Evolutionary conservation across 2,329 filamentous ascomycete genomes (phyloP).

Genomic region (Aphanoascus verrucosus): DNA sequence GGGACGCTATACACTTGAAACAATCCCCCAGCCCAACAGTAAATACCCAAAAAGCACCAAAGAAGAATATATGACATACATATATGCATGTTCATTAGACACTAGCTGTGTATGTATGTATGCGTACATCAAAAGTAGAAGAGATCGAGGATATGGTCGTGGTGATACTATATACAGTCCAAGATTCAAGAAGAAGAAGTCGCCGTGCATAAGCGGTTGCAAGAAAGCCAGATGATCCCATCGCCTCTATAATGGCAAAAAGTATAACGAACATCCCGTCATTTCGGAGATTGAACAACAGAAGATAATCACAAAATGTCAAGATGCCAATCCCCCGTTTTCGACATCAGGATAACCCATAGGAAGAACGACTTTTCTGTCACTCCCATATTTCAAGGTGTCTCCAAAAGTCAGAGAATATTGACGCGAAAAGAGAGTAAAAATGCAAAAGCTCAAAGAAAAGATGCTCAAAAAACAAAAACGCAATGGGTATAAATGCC

Average conservation of each 20-base stretch:
- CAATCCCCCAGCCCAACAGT: no score
- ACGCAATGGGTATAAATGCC: conserved; percentile 17
- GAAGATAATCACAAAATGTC: no score
- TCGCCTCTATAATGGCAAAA: no score
- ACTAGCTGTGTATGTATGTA: conserved; percentile 7
- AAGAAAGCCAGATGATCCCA: no score
- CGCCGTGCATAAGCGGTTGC: not conserved
- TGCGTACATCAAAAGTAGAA: not conserved
- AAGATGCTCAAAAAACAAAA: conserved; percentile 6
- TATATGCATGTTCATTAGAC: conserved; percentile 8
- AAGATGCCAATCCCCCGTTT: no score
- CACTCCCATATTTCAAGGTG: no score
- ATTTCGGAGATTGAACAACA: no score
- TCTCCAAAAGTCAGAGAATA: no score
- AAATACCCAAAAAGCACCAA: not conserved
- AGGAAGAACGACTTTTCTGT: no score
- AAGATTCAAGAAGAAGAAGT: not conserved
- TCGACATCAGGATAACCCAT: no score
- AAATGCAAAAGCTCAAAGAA: not conserved
- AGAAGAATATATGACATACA: not conserved
- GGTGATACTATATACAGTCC: conserved; percentile 2
- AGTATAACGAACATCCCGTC: no score
- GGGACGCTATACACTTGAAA: no score
- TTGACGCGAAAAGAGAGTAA: not conserved
- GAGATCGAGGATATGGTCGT: not conserved